Evolutionary conservation across 345 rosid genomes (phyloP).

Genomic region (Rhizophora apiculata): DNA sequence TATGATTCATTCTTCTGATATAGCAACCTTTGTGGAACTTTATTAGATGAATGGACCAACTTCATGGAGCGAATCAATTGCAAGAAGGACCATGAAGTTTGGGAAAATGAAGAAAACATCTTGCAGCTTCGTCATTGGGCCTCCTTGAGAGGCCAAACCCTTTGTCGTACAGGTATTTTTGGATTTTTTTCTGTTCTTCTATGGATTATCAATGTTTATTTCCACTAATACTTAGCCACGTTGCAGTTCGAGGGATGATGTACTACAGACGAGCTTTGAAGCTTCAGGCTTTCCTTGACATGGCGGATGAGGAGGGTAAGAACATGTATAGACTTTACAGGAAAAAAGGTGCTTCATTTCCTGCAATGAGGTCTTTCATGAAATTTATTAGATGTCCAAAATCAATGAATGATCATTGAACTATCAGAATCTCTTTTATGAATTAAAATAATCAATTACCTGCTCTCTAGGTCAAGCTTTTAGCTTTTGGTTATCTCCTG

Average conservation of each 20-base stretch:
- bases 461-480: neutral
- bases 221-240: slow-evolving; percentile 19
- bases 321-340: neutral
- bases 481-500: neutral
- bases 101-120: slow-evolving; percentile 89
- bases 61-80: slow-evolving; percentile 83
- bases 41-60: slow-evolving; percentile 93
- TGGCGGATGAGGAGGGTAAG: slow-evolving; percentile 84
- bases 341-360: slow-evolving; percentile 2
- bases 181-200: slow-evolving; percentile 7
- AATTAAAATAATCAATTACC: neutral
- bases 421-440: neutral
- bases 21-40: slow-evolving; percentile 7
- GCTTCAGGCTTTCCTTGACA: slow-evolving; percentile 99
- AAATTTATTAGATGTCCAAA: neutral
- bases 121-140: slow-evolving; percentile 98
- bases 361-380: slow-evolving; percentile 1
- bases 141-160: slow-evolving; percentile 94
- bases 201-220: neutral
- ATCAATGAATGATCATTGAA: neutral
- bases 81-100: slow-evolving; percentile 60
- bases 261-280: slow-evolving; percentile 91
- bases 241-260: slow-evolving; percentile 98
- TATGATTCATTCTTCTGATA: neutral
- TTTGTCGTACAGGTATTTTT: slow-evolving; percentile 77